Percentiles rank a stretch among this genome's conserved stretches.
Evolutionary conservation across 441 rosid species (phyloP).

Genomic region (Adansonia madagascariensis): DNA sequence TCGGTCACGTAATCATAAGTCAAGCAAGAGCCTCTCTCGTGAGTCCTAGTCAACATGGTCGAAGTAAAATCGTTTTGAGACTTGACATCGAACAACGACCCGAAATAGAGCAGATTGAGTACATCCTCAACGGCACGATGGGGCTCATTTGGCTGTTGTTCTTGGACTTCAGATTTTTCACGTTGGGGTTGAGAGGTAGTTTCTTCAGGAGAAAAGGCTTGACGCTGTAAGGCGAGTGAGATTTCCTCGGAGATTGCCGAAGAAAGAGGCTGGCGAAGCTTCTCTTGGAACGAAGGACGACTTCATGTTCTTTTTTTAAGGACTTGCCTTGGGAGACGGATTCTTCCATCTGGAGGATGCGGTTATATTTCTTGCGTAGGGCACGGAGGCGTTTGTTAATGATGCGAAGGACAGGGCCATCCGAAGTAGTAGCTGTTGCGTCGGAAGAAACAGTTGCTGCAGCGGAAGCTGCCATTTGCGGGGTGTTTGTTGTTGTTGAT

Average conservation of each 20-base stretch:
- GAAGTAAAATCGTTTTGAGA: slow-evolving; percentile 77
- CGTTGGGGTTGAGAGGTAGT: slow-evolving; percentile 18
- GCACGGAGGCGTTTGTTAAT: slow-evolving; percentile 92
- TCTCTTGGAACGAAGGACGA: slow-evolving; percentile 86
- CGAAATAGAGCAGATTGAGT: slow-evolving; percentile 73
- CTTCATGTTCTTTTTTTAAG: slow-evolving; percentile 82
- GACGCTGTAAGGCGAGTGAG: slow-evolving; percentile 44
- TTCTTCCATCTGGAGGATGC: slow-evolving; percentile 86
- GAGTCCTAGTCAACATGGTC: slow-evolving; percentile 74
- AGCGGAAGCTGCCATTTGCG: slow-evolving; percentile 50
- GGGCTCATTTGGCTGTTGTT: slow-evolving; percentile 18
- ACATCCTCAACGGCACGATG: slow-evolving; percentile 55
- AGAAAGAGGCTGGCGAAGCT: slow-evolving; percentile 72
- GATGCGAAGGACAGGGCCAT: slow-evolving; percentile 79
- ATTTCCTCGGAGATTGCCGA: slow-evolving; percentile 74
- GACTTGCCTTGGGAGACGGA: slow-evolving; percentile 71
- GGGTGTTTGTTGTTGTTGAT: neutral
- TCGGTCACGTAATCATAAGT: slow-evolving; percentile 88
- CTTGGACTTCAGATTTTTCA: neutral
- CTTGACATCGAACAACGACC: slow-evolving; percentile 78
- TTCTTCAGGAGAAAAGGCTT: slow-evolving; percentile 23
- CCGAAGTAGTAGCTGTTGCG: slow-evolving; percentile 46
- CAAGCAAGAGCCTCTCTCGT: slow-evolving; percentile 89
- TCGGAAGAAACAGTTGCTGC: slow-evolving; percentile 13
- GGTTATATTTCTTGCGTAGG: slow-evolving; percentile 79